These are phyloP conservation scores for Clitoria ternatea DNA, from an alignment of 306 rosid species.

Conservation along the genomic window DNA sequence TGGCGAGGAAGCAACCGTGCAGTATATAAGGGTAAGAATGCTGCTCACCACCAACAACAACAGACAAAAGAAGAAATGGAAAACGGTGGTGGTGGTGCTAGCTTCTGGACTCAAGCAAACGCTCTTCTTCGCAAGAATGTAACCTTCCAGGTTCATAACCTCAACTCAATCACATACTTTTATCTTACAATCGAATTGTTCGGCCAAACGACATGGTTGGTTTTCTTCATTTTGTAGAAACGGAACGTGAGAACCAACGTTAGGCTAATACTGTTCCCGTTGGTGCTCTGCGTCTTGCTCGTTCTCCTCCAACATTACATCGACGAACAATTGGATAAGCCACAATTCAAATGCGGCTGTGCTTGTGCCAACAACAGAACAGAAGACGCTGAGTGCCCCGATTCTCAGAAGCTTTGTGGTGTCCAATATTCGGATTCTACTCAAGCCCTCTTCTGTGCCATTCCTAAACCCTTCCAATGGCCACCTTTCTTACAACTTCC, in stretches of 20 bases:
- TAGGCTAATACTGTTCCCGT: slow-evolving; percentile 49
- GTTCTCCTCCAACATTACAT: slow-evolving; percentile 41
- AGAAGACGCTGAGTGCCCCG: slow-evolving; percentile 25
- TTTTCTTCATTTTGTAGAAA: slow-evolving; percentile 40
- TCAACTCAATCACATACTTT: neutral
- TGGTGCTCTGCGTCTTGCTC: slow-evolving; percentile 45
- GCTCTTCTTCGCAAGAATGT: slow-evolving; percentile 76
- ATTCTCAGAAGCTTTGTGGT: slow-evolving; percentile 50
- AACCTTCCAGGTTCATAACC: slow-evolving; percentile 54
- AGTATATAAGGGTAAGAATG: too few relatives aligned
- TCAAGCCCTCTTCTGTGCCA: slow-evolving; percentile 43
- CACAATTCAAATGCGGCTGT: slow-evolving; percentile 55
- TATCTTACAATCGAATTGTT: too few relatives aligned
- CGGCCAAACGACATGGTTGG: too few relatives aligned
- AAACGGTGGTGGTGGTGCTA: slow-evolving; percentile 32
- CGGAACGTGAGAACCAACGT: slow-evolving; percentile 61
- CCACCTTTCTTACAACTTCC: slow-evolving; percentile 79
- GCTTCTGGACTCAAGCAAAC: slow-evolving; percentile 72
- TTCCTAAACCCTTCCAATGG: slow-evolving; percentile 64
- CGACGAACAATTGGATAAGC: slow-evolving; percentile 31
- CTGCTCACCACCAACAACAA: too few relatives aligned
- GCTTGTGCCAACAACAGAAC: slow-evolving; percentile 3
- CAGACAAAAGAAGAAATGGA: neutral
- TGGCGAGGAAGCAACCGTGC: too few relatives aligned
- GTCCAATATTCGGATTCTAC: slow-evolving; percentile 36